These are phyloP conservation scores for Cyclocybe aegerita DNA, from an alignment of 768 basidiomycete species.

Conservation along the genomic window DNA sequence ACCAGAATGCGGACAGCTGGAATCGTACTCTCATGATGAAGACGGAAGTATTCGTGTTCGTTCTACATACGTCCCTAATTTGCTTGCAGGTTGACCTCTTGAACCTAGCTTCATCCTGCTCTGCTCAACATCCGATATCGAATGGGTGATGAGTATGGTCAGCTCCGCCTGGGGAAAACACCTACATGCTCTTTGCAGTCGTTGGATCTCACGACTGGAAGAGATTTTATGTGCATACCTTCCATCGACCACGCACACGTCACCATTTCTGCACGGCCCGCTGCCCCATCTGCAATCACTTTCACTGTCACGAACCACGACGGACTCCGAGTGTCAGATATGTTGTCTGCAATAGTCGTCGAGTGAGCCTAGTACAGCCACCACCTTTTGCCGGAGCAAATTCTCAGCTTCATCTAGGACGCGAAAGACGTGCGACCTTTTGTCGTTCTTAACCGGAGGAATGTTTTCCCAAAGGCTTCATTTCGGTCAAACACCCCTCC, in stretches of 20 bases:
- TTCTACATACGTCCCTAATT: neutral
- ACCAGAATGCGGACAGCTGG: too few relatives aligned
- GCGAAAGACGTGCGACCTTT: conserved; percentile 12
- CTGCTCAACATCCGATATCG: conserved; percentile 11
- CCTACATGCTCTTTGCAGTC: neutral
- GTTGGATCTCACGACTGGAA: conserved; percentile 4
- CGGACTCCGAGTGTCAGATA: conserved; percentile 14
- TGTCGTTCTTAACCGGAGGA: conserved; percentile 12
- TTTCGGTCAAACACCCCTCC: conserved; percentile 8
- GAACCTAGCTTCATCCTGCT: conserved; percentile 15
- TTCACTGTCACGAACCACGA: conserved; percentile 9
- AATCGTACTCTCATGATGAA: too few relatives aligned
- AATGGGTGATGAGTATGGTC: conserved; percentile 9
- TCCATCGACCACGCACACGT: conserved; percentile 4
- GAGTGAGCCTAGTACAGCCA: conserved; percentile 8
- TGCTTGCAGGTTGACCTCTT: neutral
- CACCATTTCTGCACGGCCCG: neutral
- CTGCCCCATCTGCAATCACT: conserved; percentile 2
- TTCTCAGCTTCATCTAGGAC: conserved; percentile 1
- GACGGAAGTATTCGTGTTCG: too few relatives aligned
- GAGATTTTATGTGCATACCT: conserved; percentile 15
- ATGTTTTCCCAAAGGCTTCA: conserved; percentile 13
- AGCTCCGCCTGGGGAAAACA: neutral
- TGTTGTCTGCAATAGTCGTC: conserved; percentile 12
- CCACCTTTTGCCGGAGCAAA: neutral